These are phyloP conservation scores for Rhododendron ovatum DNA, from an alignment of 148 eudicot genomes.

Conservation along the genomic window DNA sequence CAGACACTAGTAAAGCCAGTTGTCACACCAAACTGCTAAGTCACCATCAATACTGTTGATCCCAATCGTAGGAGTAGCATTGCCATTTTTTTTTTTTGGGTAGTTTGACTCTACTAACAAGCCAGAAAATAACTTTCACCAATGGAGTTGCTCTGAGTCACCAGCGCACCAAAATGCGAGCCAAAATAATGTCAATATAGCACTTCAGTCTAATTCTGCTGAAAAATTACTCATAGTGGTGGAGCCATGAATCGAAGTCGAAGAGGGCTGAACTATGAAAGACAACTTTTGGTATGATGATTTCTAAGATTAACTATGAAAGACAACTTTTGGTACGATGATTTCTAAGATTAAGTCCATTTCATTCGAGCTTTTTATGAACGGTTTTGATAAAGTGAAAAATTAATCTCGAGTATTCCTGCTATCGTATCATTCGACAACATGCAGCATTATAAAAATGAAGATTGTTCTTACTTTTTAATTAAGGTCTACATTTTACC, in stretches of 20 bases:
- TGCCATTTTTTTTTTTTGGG: not conserved
- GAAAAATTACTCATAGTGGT: not conserved
- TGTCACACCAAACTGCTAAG: not conserved
- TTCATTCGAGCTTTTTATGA: not conserved
- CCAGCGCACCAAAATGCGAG: not conserved
- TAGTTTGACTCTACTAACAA: not conserved
- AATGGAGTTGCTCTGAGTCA: not conserved
- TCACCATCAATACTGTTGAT: not conserved
- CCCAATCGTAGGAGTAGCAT: not conserved
- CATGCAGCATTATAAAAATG: too few relatives aligned
- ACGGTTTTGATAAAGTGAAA: not conserved
- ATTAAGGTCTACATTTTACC: too few relatives aligned
- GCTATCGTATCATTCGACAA: not conserved
- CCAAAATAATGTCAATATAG: not conserved
- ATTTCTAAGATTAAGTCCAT: not conserved
- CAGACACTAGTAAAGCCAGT: not conserved
- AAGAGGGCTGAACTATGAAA: not conserved
- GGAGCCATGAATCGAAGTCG: not conserved
- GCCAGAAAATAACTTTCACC: not conserved
- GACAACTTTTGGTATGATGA: too few relatives aligned
- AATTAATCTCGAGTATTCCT: not conserved
- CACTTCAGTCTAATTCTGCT: not conserved
- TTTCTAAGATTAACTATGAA: not conserved
- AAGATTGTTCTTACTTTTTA: too few relatives aligned
- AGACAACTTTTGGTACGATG: not conserved